A percentile compares a stretch with the other conserved stretches of the same genome.
These are phyloP conservation scores for Rhizophagus clarus DNA, from an alignment of 192 early-diverging fungal genomes.

Conservation along the genomic window DNA sequence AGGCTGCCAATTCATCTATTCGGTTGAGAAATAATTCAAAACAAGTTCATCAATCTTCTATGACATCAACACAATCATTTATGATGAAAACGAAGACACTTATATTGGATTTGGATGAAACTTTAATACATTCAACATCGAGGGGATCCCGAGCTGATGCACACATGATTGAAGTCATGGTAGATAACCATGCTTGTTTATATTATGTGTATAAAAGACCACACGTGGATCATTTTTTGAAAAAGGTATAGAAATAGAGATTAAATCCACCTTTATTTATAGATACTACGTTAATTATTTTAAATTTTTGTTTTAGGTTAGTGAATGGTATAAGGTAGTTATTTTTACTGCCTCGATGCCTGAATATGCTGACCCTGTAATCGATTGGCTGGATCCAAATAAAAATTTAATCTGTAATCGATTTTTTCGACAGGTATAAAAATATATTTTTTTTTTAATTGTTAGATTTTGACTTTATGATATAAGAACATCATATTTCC, in stretches of 20 bases:
- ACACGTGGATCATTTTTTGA: constrained; percentile 82
- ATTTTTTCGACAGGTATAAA: constrained; percentile 77
- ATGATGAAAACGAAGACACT: constrained; percentile 57
- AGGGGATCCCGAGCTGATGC: constrained; percentile 62
- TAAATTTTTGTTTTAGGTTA: constrained; percentile 52
- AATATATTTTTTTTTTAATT: not conserved
- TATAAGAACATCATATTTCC: constrained; percentile 24
- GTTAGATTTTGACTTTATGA: constrained; percentile 12
- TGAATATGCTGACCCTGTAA: constrained; percentile 94
- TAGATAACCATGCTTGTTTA: constrained; percentile 77
- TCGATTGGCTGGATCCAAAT: constrained; percentile 82
- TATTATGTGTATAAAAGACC: constrained; percentile 94
- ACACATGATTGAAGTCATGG: constrained; percentile 82
- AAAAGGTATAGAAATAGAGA: constrained; percentile 57
- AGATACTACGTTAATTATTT: constrained; percentile 2
- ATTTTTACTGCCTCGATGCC: constrained; percentile 91
- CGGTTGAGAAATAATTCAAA: constrained; percentile 2
- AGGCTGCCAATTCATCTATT: not conserved
- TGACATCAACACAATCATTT: constrained; percentile 17
- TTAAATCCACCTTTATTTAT: constrained; percentile 7
- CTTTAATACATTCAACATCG: constrained; percentile 79
- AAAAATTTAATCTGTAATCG: constrained; percentile 68
- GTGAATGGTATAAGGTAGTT: constrained; percentile 88
- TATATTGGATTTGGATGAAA: constrained; percentile 80
- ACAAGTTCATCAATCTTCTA: not conserved